Evolutionary conservation across 2,329 filamentous ascomycete genomes (phyloP).

Genomic region (Cercospora sp.): DNA sequence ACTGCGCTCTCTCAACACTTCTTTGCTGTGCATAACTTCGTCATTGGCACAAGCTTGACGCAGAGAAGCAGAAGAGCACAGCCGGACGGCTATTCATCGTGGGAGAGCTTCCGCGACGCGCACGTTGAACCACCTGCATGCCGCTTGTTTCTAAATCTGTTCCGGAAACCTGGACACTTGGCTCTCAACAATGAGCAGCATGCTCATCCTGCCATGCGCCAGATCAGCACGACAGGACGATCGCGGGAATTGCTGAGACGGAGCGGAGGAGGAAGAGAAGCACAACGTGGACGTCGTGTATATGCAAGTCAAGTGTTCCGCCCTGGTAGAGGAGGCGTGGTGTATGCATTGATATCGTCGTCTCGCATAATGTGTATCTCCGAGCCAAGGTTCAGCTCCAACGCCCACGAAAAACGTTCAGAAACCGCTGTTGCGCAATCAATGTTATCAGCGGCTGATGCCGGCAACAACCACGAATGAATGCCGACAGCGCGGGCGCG

Average conservation of each 20-base stretch:
- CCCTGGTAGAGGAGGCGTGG: background rate
- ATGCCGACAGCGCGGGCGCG: conserved; percentile 1
- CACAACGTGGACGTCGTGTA: background rate
- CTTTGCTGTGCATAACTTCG: background rate
- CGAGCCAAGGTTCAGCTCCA: background rate
- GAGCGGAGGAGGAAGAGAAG: background rate
- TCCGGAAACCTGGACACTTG: background rate
- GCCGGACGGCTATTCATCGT: background rate
- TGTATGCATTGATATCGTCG: background rate
- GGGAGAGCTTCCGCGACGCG: background rate
- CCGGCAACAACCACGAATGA: background rate
- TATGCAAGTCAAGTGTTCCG: background rate
- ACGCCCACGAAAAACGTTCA: background rate
- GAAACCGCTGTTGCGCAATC: background rate
- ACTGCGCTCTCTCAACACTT: background rate
- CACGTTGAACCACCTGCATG: background rate
- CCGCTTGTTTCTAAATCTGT: background rate
- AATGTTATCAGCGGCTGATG: background rate
- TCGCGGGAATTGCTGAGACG: background rate
- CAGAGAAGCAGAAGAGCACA: background rate
- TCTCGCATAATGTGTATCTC: background rate
- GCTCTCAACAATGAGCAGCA: conserved; percentile 2
- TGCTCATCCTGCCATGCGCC: background rate
- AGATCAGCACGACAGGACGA: background rate
- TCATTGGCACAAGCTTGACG: background rate